These are phyloP conservation scores for Pseudevernia furfuracea DNA, from an alignment of 495 filamentous ascomycete species.

Conservation along the genomic window DNA sequence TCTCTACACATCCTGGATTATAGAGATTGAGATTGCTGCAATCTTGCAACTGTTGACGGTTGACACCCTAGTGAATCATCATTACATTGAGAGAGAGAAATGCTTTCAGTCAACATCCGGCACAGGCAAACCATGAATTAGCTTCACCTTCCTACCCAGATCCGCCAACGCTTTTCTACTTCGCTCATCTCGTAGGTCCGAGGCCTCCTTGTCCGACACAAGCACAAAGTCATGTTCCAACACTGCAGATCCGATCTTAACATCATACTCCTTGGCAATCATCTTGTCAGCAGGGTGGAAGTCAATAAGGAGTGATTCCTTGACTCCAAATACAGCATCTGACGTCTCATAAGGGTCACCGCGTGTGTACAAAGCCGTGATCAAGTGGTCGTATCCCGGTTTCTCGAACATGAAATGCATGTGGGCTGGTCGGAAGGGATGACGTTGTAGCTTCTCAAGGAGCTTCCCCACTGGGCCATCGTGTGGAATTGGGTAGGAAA, in stretches of 20 bases:
- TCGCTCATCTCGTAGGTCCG: conserved; percentile 57
- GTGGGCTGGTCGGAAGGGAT: conserved; percentile 78
- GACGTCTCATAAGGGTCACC: conserved; percentile 84
- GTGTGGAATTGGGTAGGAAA: conserved; percentile 82
- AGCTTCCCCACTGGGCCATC: conserved; percentile 85
- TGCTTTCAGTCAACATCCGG: conserved; percentile 54
- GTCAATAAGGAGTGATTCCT: conserved; percentile 72
- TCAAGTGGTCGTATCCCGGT: conserved; percentile 71
- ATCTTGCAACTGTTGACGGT: neutral
- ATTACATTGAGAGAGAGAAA: neutral
- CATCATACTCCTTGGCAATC: conserved; percentile 50
- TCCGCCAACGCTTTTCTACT: conserved; percentile 63
- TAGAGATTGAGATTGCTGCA: too few relatives aligned
- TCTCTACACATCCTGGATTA: neutral
- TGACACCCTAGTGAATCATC: neutral
- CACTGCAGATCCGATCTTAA: conserved; percentile 46
- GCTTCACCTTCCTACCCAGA: conserved; percentile 64
- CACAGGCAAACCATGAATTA: conserved; percentile 76
- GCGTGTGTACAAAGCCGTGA: conserved; percentile 83
- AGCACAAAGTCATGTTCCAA: conserved; percentile 70
- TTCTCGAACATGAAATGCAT: conserved; percentile 96
- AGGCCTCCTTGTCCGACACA: conserved; percentile 63
- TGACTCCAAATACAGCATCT: conserved; percentile 91
- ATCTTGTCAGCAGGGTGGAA: conserved; percentile 55
- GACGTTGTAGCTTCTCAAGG: conserved; percentile 60